phyloP scores from a whole-genome alignment of 371 early-diverging fungal species.

The Mortierella sp. region DNA sequence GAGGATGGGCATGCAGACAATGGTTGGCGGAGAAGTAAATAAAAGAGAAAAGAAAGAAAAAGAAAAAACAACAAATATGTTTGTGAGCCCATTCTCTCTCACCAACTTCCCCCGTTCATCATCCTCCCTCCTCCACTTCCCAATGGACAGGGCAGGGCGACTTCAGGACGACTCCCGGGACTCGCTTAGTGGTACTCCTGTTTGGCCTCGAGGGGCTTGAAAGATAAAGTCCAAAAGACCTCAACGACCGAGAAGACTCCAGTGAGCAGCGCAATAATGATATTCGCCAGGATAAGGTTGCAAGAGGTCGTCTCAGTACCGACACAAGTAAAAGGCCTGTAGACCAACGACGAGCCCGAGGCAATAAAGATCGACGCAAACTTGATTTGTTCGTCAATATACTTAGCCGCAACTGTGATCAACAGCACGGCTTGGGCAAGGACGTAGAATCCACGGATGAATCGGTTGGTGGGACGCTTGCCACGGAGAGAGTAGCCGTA shows the following conservation, averaged over 20 bases:
- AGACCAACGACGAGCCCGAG: not conserved
- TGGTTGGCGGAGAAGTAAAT: no score
- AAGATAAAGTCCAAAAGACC: not conserved
- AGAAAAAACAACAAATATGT: no score
- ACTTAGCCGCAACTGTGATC: not conserved
- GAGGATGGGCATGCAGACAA: no score
- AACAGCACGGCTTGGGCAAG: not conserved
- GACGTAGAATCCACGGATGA: not conserved
- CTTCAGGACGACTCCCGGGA: not conserved
- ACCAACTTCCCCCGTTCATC: not conserved
- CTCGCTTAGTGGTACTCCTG: not conserved
- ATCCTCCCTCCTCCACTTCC: not conserved
- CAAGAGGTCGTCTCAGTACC: conserved; percentile 2
- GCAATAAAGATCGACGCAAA: conserved; percentile 7
- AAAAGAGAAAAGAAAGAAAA: no score
- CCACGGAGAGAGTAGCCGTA: not conserved
- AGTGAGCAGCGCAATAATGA: not conserved
- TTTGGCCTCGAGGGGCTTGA: not conserved
- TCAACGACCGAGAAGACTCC: not conserved
- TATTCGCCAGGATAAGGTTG: conserved; percentile 1
- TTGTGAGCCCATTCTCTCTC: no score
- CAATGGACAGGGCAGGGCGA: not conserved
- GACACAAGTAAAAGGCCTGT: not conserved
- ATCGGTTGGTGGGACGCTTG: not conserved
- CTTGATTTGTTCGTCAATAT: not conserved